These are phyloP conservation scores for Coniochaeta ligniaria DNA, from an alignment of 2,329 filamentous ascomycete genomes.

Conservation along the genomic window DNA sequence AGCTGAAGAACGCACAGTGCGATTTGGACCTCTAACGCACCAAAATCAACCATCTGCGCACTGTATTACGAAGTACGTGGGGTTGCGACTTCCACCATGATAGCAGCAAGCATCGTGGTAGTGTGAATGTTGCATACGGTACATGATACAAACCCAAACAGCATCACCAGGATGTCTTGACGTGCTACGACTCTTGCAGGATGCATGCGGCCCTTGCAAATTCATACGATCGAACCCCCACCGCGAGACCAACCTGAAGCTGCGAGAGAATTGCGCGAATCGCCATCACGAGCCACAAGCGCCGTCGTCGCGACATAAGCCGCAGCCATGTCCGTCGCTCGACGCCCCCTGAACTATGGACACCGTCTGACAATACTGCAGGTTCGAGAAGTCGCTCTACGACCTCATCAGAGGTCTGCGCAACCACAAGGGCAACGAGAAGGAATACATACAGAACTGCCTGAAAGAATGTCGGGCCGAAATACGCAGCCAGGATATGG, in stretches of 20 bases:
- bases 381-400: conserved; percentile 99
- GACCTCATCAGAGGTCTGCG: conserved; percentile 96
- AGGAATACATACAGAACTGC: conserved; percentile 88
- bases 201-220: background rate
- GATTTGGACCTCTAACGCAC: background rate
- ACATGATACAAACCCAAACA: background rate
- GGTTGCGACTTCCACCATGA: background rate
- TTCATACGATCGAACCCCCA: background rate
- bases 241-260: background rate
- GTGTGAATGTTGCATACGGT: background rate
- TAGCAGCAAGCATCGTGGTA: background rate
- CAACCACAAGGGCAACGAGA: conserved; percentile 91
- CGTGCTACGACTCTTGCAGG: background rate
- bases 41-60: background rate
- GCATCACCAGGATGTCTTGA: background rate
- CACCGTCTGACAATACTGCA: conserved; percentile 25
- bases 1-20: background rate
- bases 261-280: background rate
- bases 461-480: conserved; percentile 93
- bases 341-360: background rate
- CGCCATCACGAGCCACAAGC: background rate
- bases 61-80: conserved; percentile 1
- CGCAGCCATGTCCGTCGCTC: conserved; percentile 15
- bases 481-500: conserved; percentile 89
- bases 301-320: conserved; percentile 1